These are phyloP conservation scores for Kwoniella botswanensis DNA, from an alignment of 768 basidiomycete genomes.

Conservation along the genomic window DNA sequence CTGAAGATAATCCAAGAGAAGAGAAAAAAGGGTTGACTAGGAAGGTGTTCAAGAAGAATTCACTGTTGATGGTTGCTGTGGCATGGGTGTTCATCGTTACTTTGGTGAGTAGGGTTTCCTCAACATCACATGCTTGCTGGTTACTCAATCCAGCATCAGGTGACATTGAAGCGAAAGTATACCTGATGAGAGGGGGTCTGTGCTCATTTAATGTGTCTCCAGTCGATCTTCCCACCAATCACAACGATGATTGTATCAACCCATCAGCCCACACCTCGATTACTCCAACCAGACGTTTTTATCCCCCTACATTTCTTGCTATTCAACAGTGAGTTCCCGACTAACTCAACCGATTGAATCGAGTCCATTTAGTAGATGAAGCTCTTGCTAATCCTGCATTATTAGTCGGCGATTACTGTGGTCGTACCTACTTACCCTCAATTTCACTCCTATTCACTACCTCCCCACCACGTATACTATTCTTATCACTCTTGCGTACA, in stretches of 20 bases:
- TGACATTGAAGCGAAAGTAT: not conserved
- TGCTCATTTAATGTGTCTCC: not conserved
- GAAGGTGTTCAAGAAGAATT: conserved; percentile 63
- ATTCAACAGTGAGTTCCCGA: conserved; percentile 52
- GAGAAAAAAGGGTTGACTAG: conserved; percentile 21
- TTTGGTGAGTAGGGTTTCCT: conserved; percentile 65
- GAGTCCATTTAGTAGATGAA: not conserved
- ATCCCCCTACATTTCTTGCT: conserved; percentile 78
- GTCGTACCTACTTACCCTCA: conserved; percentile 55
- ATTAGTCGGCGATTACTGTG: conserved; percentile 55
- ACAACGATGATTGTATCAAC: conserved; percentile 76
- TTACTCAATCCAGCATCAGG: not conserved
- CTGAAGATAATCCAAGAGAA: not conserved
- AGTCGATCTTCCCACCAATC: conserved; percentile 88
- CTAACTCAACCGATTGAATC: not conserved
- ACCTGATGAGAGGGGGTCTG: not conserved
- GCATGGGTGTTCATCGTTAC: conserved; percentile 79
- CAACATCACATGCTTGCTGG: not conserved
- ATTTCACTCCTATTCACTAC: conserved; percentile 66
- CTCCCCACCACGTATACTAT: conserved; percentile 69
- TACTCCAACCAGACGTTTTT: conserved; percentile 58
- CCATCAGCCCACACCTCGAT: conserved; percentile 60
- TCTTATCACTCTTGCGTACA: conserved; percentile 71
- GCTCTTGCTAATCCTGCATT: not conserved
- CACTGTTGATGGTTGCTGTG: conserved; percentile 72